Evolutionary conservation across 2,329 filamentous ascomycete species (phyloP), one percentile per base, ranked within the genome.

Genomic region (Talaromyces sp.): DNA sequence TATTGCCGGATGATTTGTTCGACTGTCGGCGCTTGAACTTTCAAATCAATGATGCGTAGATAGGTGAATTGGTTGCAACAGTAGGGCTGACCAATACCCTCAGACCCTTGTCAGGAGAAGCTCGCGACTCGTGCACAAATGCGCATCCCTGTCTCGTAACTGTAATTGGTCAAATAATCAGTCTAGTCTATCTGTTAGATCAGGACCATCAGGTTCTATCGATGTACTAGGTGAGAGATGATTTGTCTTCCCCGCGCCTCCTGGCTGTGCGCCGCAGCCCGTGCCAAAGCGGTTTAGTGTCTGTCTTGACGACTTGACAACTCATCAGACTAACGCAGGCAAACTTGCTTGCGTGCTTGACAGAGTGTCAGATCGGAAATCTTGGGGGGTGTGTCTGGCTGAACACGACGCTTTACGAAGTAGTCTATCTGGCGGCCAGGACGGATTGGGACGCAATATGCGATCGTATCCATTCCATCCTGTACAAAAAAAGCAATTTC

Each of bases 181-280:
- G 37, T 54, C 28, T 54, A 54, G 33, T 35, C 28, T 35, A 54
- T 35, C 28, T 35, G 12, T 12, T 50, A 50, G 46, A 50, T 50
- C 46, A 28, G 23, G 23, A 50, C 46, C 23, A 48, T 48, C 23
- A n/a, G 14, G 23, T 28, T 28, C 28, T 28, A 6, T 28, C 3
- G 28, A 28, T 8, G 44, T n/a, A 7, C 5, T 12, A 33, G 48
- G 33, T 52, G 25, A 52, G 33, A 52, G 44, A 31, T 54, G 31
- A 54, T 54, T 54, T 54, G 50, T 54, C 46, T 50, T 50, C 46
- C 46, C 46, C 46, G 46, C 31, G 50, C 50, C 50, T 21, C 50
- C 50, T 21, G 28, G 6, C n/a, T n/a, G 40, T 44, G n/a, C 35
- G n/a, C 7, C 18, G 18, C 8, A 9, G 23, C n/a, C 31, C n/a